Percentiles rank a stretch among this genome's conserved stretches.
Evolutionary conservation across 1,284 basidiomycete genomes (phyloP).

Genomic region (Cryptococcus sp.): DNA sequence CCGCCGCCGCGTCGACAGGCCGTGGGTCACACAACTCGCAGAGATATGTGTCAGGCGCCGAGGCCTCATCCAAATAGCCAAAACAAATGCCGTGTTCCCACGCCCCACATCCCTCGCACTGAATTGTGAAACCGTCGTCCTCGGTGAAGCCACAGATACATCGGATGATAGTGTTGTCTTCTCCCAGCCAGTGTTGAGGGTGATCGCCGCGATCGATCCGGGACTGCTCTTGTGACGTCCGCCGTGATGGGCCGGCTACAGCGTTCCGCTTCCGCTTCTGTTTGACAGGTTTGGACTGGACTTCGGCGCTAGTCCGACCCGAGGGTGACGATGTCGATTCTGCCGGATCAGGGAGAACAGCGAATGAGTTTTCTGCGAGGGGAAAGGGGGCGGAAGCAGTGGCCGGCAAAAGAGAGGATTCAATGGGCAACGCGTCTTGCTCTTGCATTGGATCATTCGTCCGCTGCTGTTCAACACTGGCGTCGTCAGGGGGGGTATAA

Average conservation of each 20-base stretch:
- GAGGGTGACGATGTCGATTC: constrained; percentile 8
- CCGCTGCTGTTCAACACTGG: too few species aligned
- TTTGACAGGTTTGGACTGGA: constrained; percentile 26
- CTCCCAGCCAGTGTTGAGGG: constrained; percentile 48
- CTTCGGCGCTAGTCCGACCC: constrained; percentile 19
- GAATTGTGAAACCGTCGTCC: constrained; percentile 90
- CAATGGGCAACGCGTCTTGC: not conserved
- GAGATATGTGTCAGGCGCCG: constrained; percentile 65
- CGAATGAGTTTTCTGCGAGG: not conserved
- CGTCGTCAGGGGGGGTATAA: constrained; percentile 35
- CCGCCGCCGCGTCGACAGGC: constrained; percentile 34
- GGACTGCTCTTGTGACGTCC: constrained; percentile 25
- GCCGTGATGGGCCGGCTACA: constrained; percentile 34
- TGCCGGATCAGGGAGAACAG: constrained; percentile 6
- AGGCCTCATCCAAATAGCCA: constrained; percentile 63
- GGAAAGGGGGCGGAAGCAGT: constrained; percentile 4
- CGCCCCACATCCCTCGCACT: constrained; percentile 81
- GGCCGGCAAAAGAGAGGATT: not conserved
- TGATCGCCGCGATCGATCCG: constrained; percentile 15
- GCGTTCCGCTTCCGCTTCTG: constrained; percentile 42
- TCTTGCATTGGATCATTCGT: constrained; percentile 9
- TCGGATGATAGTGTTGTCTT: constrained; percentile 50
- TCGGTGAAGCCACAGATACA: constrained; percentile 56
- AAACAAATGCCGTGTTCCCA: constrained; percentile 94
- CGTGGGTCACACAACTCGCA: constrained; percentile 51